These are phyloP conservation scores for Cyberlindnera japonica DNA, from an alignment of 805 yeast species.

Conservation along the genomic window DNA sequence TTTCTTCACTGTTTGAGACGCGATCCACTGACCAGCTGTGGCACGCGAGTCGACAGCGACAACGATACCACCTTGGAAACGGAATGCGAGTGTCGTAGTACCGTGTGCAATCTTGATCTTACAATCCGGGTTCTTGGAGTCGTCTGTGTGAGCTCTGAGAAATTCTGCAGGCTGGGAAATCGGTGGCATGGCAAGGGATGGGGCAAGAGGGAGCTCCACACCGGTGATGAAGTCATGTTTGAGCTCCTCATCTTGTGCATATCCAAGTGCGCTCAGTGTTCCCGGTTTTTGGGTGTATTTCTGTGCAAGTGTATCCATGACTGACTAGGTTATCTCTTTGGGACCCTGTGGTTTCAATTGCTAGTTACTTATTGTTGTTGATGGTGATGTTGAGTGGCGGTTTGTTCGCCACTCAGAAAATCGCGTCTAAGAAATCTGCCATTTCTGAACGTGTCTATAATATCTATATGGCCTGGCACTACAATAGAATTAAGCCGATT, in stretches of 20 bases:
- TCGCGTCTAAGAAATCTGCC: background rate
- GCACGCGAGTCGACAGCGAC: slow-evolving; percentile 99
- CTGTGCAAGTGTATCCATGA: slow-evolving; percentile 25
- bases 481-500: no score
- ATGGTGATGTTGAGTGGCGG: slow-evolving; percentile 6
- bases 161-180: slow-evolving; percentile 87
- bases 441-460: background rate
- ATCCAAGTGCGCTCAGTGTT: slow-evolving; percentile 17
- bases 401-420: background rate
- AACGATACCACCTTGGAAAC: slow-evolving; percentile 91
- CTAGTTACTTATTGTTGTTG: no score
- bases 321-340: background rate
- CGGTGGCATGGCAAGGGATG: slow-evolving; percentile 72
- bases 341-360: no score
- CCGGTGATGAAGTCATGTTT: slow-evolving; percentile 35
- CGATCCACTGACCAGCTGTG: slow-evolving; percentile 96
- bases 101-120: slow-evolving; percentile 97
- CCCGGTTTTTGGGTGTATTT: slow-evolving; percentile 21
- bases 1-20: slow-evolving; percentile 95
- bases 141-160: slow-evolving; percentile 97
- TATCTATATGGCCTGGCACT: background rate
- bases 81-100: slow-evolving; percentile 95
- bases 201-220: slow-evolving; percentile 38
- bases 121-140: slow-evolving; percentile 87
- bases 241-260: slow-evolving; percentile 30